These are phyloP conservation scores for Diaporthe vexans DNA, from an alignment of 2,329 filamentous ascomycete species.

Conservation along the genomic window DNA sequence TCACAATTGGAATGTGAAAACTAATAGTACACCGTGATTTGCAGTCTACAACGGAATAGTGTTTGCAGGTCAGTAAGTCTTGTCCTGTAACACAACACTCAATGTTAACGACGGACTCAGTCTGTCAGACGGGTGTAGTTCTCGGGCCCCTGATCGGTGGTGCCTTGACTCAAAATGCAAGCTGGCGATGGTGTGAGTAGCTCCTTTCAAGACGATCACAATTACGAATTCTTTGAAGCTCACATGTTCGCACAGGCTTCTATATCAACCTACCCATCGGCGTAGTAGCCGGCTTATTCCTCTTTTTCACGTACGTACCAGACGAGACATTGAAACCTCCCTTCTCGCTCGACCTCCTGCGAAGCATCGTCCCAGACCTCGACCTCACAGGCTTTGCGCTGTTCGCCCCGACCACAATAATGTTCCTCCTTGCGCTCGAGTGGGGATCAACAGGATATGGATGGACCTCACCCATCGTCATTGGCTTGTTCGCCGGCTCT, in stretches of 20 bases:
- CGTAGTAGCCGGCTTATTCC: slow-evolving; percentile 49
- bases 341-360: slow-evolving; percentile 44
- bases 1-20: too few species aligned
- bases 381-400: slow-evolving; percentile 56
- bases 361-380: slow-evolving; percentile 48
- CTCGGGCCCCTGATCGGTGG: slow-evolving; percentile 61
- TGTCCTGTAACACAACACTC: fast-evolving
- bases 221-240: slow-evolving; percentile 10
- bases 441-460: slow-evolving; percentile 54
- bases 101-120: slow-evolving; percentile 10
- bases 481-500: slow-evolving; percentile 55
- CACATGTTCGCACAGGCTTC: slow-evolving; percentile 48
- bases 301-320: slow-evolving; percentile 50
- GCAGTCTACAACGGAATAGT: neutral
- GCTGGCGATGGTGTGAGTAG: slow-evolving; percentile 58
- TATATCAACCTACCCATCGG: slow-evolving; percentile 59
- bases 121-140: slow-evolving; percentile 56
- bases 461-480: slow-evolving; percentile 54
- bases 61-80: neutral
- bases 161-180: slow-evolving; percentile 53
- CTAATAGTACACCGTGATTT: neutral
- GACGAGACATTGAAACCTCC: slow-evolving; percentile 49
- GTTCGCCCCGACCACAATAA: slow-evolving; percentile 56
- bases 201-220: neutral
- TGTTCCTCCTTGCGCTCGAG: slow-evolving; percentile 59